Evolutionary conservation across 768 basidiomycete genomes (phyloP).

Genomic region (Symmetrospora coprosmae): DNA sequence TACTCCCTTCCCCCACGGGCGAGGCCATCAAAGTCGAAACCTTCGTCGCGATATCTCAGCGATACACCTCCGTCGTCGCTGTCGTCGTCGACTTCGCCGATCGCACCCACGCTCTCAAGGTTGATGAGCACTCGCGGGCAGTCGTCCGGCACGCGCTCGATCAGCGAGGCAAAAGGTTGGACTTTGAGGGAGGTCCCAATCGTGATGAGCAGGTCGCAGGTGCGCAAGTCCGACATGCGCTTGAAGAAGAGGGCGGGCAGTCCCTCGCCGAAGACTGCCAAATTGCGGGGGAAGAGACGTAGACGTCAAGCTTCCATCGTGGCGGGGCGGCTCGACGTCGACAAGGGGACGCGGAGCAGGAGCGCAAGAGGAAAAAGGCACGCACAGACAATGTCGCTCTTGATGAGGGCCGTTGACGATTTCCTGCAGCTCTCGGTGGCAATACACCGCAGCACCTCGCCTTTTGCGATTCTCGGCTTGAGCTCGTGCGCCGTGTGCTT

Average conservation of each 20-base stretch:
- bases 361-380: not conserved
- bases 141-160: constrained; percentile 43
- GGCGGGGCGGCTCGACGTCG: not conserved
- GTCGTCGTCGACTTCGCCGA: constrained; percentile 2
- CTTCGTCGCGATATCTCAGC: constrained; percentile 2
- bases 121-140: constrained; percentile 84
- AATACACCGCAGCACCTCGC: constrained; percentile 59
- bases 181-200: constrained; percentile 82
- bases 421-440: constrained; percentile 31
- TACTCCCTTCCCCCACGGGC: constrained; percentile 12
- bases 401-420: constrained; percentile 44
- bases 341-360: not conserved
- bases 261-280: constrained; percentile 42
- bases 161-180: constrained; percentile 56
- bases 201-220: constrained; percentile 76
- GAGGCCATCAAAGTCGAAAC: constrained; percentile 17
- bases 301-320: not conserved
- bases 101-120: constrained; percentile 59
- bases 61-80: too few species aligned
- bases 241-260: constrained; percentile 57
- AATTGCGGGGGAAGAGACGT: not conserved
- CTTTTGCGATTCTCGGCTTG: constrained; percentile 48
- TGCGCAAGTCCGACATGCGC: constrained; percentile 44
- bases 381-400: constrained; percentile 60
- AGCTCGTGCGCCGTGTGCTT: constrained; percentile 56